Evolutionary conservation across 148 eudicot species (phyloP), one percentile per base, ranked within the genome.

Genomic region (Rhododendron ovatum): DNA sequence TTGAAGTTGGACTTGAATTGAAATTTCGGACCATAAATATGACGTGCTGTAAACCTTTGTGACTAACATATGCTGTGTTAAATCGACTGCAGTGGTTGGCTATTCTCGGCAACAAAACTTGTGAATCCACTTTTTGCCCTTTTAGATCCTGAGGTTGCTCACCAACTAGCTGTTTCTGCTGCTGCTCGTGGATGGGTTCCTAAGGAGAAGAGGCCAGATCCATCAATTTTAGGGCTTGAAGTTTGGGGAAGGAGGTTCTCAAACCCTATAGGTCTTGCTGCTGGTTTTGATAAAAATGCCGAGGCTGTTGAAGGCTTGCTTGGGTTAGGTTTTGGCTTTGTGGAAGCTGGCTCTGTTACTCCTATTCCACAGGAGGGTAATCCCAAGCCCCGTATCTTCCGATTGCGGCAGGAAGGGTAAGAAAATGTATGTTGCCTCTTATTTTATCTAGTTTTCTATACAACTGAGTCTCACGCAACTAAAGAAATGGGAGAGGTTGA

Each of bases 131-230:
- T 97, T 55, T 97, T 97, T 89, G 96, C 98, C 71, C 89, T 95
- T 80, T 88, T 97, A 83, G 99, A 97, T 89, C 94, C 99, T 76
- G 99, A 97, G 88, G 93, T 94, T 87, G 94, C 99, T 82, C 99
- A 97, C 87, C 89, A 82, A 48, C 78, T 97, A 57, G 99, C 95
- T 87, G 96, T 97, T 69, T 80, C 94, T 24, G 99, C 99, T 30
- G 98, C 99, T 83, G 92, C 98, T 84, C 99, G 98, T 84, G 99
- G 99, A 75, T 97, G 99, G 99, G 96, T 97, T 87, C 99, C 99
- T 63, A 92, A 84, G 86, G 99, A 97, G 89, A 97, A 97, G 83
- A 93, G 99, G 88, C 94, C 95, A n/a, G 99, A 97, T 88, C 94
- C 95, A 51, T 77, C 92, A 35, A 91, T 94, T 88, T 89, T 97